Conservation (phyloP, 495 filamentous ascomycete genomes). For the Tuber magnatum region DNA sequence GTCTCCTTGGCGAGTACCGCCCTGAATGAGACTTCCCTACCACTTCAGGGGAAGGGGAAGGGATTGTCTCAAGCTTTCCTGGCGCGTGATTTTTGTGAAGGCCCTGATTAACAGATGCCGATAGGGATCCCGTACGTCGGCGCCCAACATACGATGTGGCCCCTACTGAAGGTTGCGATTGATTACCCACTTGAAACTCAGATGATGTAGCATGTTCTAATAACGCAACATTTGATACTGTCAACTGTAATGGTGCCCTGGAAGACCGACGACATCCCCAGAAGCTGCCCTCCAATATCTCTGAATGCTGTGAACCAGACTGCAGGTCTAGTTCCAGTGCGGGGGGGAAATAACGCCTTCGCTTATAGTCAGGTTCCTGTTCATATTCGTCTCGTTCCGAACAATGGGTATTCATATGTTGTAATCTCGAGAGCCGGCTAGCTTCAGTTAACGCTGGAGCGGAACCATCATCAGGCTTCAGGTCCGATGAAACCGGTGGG, state of each 20-base stretch:
- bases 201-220: not conserved
- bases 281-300: not conserved
- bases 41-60: not conserved
- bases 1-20: not conserved
- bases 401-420: not conserved
- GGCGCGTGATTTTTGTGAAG: not conserved
- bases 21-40: not conserved
- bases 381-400: not conserved
- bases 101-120: not conserved
- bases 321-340: not conserved
- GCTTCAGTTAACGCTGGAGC: not conserved
- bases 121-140: not conserved
- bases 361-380: not conserved
- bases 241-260: not conserved
- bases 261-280: not conserved
- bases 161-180: not conserved
- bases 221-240: slow-evolving; percentile 1
- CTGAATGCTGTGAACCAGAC: not conserved
- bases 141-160: not conserved
- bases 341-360: not conserved
- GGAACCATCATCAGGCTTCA: not conserved
- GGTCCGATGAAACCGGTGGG: not conserved
- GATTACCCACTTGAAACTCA: not conserved
- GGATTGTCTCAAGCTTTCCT: not conserved
- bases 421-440: not conserved